A percentile compares a stretch with the other conserved stretches of the same genome.
These are phyloP conservation scores for Laetiporus sulphureus DNA, from an alignment of 1,284 basidiomycete genomes.

Conservation along the genomic window DNA sequence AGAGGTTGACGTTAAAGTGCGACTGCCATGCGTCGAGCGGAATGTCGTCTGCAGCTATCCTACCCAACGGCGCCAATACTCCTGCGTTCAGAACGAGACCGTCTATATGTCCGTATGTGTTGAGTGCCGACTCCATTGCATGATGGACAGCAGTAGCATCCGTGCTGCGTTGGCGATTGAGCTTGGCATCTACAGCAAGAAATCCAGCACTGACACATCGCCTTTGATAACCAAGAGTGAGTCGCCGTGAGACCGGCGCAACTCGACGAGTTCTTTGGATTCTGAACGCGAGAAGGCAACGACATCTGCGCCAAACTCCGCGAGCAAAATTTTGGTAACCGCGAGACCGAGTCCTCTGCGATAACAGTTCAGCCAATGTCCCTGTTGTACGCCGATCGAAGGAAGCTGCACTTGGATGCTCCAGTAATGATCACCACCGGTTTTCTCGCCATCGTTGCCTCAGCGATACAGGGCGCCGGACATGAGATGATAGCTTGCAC, in stretches of 20 bases:
- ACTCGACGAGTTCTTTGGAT: conserved; percentile 52
- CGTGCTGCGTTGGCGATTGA: conserved; percentile 33
- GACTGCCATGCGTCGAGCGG: conserved; percentile 48
- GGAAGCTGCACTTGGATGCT: conserved; percentile 56
- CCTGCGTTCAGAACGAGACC: conserved; percentile 79
- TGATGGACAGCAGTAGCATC: conserved; percentile 49
- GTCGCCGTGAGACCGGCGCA: conserved; percentile 37
- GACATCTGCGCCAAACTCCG: conserved; percentile 56
- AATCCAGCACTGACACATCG: conserved; percentile 53
- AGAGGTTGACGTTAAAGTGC: conserved; percentile 80
- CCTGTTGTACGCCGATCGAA: conserved; percentile 1
- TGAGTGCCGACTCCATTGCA: conserved; percentile 41
- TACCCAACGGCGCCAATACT: conserved; percentile 47
- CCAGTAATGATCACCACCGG: conserved; percentile 67
- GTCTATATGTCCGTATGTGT: conserved; percentile 60
- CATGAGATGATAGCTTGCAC: conserved; percentile 8
- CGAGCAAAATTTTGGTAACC: conserved; percentile 55
- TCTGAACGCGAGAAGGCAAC: conserved; percentile 70
- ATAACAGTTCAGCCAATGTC: conserved; percentile 9
- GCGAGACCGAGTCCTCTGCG: conserved; percentile 80
- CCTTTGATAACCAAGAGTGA: conserved; percentile 56
- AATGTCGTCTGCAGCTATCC: conserved; percentile 31
- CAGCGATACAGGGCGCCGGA: background rate
- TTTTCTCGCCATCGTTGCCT: conserved; percentile 21
- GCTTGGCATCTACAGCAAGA: conserved; percentile 12